phyloP scores from a whole-genome alignment of 208 protist genomes.

The Phytomonas francai region DNA sequence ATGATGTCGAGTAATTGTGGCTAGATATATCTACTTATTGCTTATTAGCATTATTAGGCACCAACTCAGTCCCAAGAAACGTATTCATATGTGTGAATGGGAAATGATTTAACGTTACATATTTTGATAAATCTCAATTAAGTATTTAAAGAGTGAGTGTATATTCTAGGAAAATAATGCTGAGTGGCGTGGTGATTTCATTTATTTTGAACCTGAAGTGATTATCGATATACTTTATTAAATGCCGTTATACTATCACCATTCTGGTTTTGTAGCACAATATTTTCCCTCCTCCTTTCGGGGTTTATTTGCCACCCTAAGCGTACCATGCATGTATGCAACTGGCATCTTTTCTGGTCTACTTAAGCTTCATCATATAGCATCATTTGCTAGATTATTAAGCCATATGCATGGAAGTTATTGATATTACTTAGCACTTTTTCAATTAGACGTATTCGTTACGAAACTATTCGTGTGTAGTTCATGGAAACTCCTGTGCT shows the following conservation, averaged over 20 bases:
- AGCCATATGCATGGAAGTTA: neutral
- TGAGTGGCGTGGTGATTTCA: neutral
- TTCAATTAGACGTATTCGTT: neutral
- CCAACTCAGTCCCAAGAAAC: neutral
- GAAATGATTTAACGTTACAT: neutral
- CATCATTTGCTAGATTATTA: neutral
- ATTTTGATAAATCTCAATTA: neutral
- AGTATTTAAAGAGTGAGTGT: neutral
- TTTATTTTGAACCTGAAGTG: neutral
- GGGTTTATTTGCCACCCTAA: neutral
- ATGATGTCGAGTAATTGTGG: neutral
- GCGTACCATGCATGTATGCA: neutral
- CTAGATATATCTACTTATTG: neutral
- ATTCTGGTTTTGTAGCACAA: neutral
- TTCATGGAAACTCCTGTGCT: neutral
- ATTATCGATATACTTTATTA: neutral
- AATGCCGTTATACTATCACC: neutral
- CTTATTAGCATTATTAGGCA: neutral
- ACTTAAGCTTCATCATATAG: neutral
- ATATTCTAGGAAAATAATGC: neutral
- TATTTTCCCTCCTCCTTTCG: neutral
- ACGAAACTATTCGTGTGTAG: neutral
- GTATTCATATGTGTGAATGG: neutral
- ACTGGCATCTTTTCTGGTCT: slow-evolving; percentile 4
- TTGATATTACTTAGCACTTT: neutral